Evolutionary conservation across 73 alveolate genomes (phyloP).

Genomic region (Paramecium biaurelia): DNA sequence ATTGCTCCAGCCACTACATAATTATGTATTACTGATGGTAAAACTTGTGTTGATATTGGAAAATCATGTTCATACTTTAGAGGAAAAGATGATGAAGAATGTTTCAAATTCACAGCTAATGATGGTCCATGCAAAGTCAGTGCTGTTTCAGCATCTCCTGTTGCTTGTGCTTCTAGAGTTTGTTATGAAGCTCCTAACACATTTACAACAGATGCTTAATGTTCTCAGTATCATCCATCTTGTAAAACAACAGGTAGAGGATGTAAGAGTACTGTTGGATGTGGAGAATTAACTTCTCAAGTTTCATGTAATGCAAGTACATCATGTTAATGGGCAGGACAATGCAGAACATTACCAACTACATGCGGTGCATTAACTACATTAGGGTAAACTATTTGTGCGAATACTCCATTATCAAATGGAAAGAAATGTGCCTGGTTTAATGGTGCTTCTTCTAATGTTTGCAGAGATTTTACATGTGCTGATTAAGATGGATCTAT

Average conservation of each 20-base stretch:
- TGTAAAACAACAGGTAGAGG: slow-evolving; percentile 32
- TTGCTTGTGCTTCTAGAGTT: not conserved
- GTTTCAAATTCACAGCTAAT: not conserved
- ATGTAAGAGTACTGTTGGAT: not conserved
- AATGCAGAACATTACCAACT: not conserved
- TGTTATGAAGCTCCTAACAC: not conserved
- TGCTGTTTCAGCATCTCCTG: not conserved
- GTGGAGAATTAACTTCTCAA: not conserved
- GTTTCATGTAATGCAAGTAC: not conserved
- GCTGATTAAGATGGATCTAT: not conserved
- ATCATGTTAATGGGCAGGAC: not conserved
- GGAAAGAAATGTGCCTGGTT: slow-evolving; percentile 28
- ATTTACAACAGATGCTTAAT: not conserved
- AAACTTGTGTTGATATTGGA: not conserved
- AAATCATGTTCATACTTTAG: not conserved
- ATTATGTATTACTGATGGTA: slow-evolving; percentile 41
- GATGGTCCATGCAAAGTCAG: slow-evolving; percentile 44
- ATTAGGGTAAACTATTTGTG: not conserved
- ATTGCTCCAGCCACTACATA: not conserved
- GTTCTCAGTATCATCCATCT: not conserved
- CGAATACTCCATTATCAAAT: slow-evolving; percentile 18
- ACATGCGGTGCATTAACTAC: not conserved
- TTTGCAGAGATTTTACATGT: slow-evolving; percentile 12
- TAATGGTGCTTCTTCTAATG: not conserved
- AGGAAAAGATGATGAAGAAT: not conserved